Evolutionary conservation across 2,329 filamentous ascomycete species (phyloP).

Genomic region (Pseudogymnoascus sp.): DNA sequence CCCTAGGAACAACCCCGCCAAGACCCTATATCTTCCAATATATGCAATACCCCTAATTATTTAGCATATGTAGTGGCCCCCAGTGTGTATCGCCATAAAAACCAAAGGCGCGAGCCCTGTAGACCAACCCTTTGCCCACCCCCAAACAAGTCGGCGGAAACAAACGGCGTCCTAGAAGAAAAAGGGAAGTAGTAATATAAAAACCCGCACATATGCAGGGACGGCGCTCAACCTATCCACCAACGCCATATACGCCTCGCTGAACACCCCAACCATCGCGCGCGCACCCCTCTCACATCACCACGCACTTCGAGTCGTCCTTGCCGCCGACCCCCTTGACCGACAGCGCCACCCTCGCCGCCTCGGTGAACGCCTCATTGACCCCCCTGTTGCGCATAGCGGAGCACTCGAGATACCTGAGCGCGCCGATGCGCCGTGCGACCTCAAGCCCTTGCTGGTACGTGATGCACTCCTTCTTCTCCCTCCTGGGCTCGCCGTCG

Average conservation of each 20-base stretch:
- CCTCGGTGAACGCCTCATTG: slow-evolving; percentile 97
- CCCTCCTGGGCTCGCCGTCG: slow-evolving; percentile 35
- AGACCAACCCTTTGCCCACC: background rate
- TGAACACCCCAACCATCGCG: background rate
- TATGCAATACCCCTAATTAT: slow-evolving; percentile 1
- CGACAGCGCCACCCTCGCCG: slow-evolving; percentile 81
- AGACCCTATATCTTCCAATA: background rate
- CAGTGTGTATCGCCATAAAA: background rate
- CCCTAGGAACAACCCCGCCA: background rate
- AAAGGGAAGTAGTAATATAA: background rate
- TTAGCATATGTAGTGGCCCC: background rate
- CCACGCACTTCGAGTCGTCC: slow-evolving; percentile 50
- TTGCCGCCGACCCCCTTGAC: slow-evolving; percentile 52
- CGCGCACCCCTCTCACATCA: slow-evolving; percentile 43
- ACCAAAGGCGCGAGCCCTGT: background rate
- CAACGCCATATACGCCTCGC: slow-evolving; percentile 4
- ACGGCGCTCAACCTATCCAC: slow-evolving; percentile 3
- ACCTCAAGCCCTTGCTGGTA: slow-evolving; percentile 90
- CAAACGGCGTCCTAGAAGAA: background rate
- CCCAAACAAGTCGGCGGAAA: background rate
- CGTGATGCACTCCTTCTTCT: slow-evolving; percentile 68
- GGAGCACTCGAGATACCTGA: slow-evolving; percentile 95
- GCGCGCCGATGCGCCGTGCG: slow-evolving; percentile 80
- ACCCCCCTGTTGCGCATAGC: slow-evolving; percentile 97
- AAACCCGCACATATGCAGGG: background rate